Evolutionary conservation across 1,284 basidiomycete species (phyloP), one percentile per base, ranked within the genome.

Genomic region (Papiliotrema laurentii): DNA sequence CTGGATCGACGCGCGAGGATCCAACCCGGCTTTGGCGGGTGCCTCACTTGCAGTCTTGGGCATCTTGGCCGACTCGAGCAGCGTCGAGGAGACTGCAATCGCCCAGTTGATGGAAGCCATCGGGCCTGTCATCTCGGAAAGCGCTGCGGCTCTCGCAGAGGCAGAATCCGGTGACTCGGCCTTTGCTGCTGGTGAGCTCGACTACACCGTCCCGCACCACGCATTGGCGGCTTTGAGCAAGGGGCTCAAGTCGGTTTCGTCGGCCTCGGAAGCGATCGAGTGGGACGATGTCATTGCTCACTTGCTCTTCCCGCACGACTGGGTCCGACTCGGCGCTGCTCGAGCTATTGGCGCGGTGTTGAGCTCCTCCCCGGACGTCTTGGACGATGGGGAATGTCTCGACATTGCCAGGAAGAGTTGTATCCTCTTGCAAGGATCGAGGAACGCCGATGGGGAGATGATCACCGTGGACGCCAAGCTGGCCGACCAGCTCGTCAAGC

Each of bases 251-350:
- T 72, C 81, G 1, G 79, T 82, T 51, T 81, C 84, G 0, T 76
- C 79, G 25, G 60, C 78, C 42, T 68, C 77, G 4, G 47, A 43
- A 26, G 74, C 72, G 44, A 72, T 89, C 2, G 70, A 77, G 3
- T 94, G 90, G 90, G 60, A 74, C 19, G 68, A 77, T 0, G 77
- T 96, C 36, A 76, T 82, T 18, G 64, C 77, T 0, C 82, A 89
- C 62, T 79, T 97, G 2, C 78, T 89, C 9, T 97, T 86, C 74
- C 92, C 93, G 11, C 94, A 99, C 72, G 83, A 88, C 4, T 97
- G 93, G 94, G 90, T 96, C 1, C 85, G 93, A 28, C 83, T 83
- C 13, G 86, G 86, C 0, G 79, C 92, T 0, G 85, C 85, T 56
- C 81, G 89, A 39, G 77, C 92, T 6, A 71, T 97, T 1, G 89